Evolutionary conservation across 345 rosid genomes (phyloP).

Genomic region (Garcia nutans): DNA sequence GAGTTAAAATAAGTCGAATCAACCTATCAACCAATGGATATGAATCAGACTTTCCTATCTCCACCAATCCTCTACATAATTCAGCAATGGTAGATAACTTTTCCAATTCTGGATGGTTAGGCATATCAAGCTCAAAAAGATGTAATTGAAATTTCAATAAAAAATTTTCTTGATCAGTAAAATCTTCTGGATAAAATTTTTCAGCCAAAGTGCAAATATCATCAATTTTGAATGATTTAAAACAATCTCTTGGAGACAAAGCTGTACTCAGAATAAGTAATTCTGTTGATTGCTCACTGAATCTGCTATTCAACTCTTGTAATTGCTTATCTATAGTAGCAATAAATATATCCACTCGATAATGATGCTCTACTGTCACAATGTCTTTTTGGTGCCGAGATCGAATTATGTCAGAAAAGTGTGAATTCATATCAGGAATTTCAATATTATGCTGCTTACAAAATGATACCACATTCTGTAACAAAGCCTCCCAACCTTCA

Average conservation of each 20-base stretch:
- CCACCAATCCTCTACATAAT: background rate
- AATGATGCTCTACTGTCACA: conserved; percentile 5
- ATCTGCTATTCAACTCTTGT: background rate
- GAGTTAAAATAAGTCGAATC: too few species aligned
- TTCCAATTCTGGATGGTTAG: background rate
- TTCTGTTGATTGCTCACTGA: background rate
- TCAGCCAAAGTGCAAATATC: background rate
- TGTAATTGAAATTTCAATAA: background rate
- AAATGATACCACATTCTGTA: background rate
- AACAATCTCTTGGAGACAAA: background rate
- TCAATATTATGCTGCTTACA: background rate
- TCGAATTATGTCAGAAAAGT: too few species aligned
- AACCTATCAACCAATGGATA: background rate
- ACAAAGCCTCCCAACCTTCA: background rate
- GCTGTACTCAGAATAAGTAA: background rate
- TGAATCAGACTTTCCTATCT: background rate
- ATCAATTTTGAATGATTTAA: conserved; percentile 2
- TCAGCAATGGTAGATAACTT: background rate
- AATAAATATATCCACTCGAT: background rate
- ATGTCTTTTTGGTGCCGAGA: background rate
- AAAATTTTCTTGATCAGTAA: background rate
- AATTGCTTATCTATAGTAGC: background rate
- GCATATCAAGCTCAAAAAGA: background rate
- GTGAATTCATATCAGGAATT: background rate
- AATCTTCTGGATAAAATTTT: background rate